Conservation (phyloP, 164 flowering plant genomes). For the Brasenia schreberi region DNA sequence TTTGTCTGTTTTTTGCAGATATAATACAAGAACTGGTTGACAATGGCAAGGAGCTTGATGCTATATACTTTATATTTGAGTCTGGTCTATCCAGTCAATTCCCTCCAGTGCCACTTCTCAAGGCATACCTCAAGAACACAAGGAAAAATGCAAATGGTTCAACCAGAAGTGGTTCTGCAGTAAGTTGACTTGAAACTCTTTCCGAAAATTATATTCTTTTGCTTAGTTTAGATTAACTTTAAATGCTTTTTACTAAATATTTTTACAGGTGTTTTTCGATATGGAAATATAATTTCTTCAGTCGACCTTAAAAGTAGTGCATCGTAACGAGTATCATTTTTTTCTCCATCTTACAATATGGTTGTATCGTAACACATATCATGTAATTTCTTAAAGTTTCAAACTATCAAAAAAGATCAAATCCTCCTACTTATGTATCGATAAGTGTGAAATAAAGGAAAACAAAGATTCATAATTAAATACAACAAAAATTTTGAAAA, state of each 20-base stretch:
- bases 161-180: conserved; percentile 21
- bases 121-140: conserved; percentile 29
- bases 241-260: background rate
- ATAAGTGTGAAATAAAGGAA: no score
- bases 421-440: no score
- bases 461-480: no score
- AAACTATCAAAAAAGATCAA: no score
- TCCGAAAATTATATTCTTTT: background rate
- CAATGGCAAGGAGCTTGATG: conserved; percentile 54
- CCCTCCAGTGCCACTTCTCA: conserved; percentile 34
- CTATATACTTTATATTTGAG: conserved; percentile 43
- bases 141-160: conserved; percentile 25
- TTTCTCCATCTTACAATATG: no score
- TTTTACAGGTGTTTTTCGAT: no score
- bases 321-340: no score
- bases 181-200: background rate
- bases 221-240: background rate
- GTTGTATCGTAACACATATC: no score
- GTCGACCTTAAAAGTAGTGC: no score
- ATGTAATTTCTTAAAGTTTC: no score
- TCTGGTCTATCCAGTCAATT: conserved; percentile 36
- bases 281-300: no score
- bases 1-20: conserved; percentile 20
- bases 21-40: conserved; percentile 40
- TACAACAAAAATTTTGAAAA: no score